Evolutionary conservation across 257 asterid genomes (phyloP).

Genomic region (Solanum tarapatanum): DNA sequence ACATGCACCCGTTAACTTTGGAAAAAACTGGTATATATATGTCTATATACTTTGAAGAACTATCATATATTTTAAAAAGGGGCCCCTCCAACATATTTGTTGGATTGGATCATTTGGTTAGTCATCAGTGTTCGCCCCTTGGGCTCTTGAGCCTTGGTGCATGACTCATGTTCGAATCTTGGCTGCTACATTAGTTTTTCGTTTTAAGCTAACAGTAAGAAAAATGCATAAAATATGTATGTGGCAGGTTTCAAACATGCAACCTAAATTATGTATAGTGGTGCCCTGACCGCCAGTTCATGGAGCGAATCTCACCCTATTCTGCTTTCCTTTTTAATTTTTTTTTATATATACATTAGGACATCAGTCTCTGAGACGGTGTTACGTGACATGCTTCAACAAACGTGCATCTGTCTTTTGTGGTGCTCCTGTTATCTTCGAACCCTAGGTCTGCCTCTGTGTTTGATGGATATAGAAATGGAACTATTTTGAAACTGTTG

Average conservation of each 20-base stretch:
- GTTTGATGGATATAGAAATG: neutral
- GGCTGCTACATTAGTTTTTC: neutral
- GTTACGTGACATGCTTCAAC: neutral
- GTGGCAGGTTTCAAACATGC: neutral
- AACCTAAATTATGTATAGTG: neutral
- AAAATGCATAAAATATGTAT: neutral
- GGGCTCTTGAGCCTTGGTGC: neutral
- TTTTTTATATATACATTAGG: neutral
- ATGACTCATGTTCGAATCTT: neutral
- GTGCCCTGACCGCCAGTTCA: neutral
- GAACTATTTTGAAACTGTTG: neutral
- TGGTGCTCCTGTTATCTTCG: neutral
- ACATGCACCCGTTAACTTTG: neutral
- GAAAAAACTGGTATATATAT: neutral
- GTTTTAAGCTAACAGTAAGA: neutral
- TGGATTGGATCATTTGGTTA: neutral
- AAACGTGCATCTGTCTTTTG: neutral
- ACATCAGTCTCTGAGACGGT: neutral
- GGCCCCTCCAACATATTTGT: neutral
- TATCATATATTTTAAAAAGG: neutral
- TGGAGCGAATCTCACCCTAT: neutral
- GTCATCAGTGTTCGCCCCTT: neutral
- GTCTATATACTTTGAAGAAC: neutral
- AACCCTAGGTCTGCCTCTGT: neutral
- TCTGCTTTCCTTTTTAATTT: neutral